These are phyloP conservation scores for Cytauxzoon felis DNA, from an alignment of 169 alveolate species.

Conservation along the genomic window DNA sequence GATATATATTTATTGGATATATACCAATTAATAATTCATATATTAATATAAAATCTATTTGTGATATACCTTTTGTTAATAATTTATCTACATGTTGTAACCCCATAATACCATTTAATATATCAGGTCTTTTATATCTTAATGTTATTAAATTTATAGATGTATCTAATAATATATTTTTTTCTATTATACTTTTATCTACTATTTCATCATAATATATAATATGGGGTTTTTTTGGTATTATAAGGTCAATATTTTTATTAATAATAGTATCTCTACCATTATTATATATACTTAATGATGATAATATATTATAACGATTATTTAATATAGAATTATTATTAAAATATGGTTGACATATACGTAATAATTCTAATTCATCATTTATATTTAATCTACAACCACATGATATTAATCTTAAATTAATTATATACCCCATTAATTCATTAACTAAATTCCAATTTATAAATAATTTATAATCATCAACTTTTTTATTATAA, in stretches of 20 bases:
- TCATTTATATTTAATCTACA: conserved; percentile 66
- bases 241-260: conserved; percentile 17
- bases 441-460: conserved; percentile 54
- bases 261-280: conserved; percentile 13
- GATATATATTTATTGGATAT: conserved; percentile 64
- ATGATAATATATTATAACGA: conserved; percentile 46
- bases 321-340: conserved; percentile 55
- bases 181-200: conserved; percentile 44
- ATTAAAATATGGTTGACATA: conserved; percentile 63
- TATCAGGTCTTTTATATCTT: conserved; percentile 43
- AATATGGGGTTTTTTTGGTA: conserved; percentile 51
- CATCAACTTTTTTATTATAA: not conserved
- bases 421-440: conserved; percentile 26
- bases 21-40: conserved; percentile 67
- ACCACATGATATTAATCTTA: conserved; percentile 64
- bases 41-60: conserved; percentile 61
- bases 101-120: conserved; percentile 44
- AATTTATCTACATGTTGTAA: conserved; percentile 50
- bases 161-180: conserved; percentile 44
- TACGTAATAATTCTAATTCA: conserved; percentile 59
- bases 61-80: conserved; percentile 46
- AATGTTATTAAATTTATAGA: conserved; percentile 29
- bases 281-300: conserved; percentile 6
- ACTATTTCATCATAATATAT: conserved; percentile 37
- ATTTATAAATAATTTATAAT: conserved; percentile 18